Evolutionary conservation across 2,329 filamentous ascomycete genomes (phyloP).

Genomic region (Trichophyton simii): DNA sequence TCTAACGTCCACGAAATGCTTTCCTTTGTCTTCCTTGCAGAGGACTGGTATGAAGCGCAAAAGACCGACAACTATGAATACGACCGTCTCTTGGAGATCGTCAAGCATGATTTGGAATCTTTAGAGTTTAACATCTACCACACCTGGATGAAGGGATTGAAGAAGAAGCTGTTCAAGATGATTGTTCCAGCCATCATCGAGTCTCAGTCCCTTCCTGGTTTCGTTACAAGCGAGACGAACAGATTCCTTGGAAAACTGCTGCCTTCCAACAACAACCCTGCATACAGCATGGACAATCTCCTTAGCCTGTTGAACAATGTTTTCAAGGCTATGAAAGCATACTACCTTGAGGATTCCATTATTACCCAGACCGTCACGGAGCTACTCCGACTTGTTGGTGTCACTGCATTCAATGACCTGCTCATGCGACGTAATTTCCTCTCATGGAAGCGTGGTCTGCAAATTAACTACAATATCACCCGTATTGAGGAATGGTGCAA

Average conservation of each 20-base stretch:
- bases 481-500: slow-evolving; percentile 99
- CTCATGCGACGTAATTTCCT: slow-evolving; percentile 97
- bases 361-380: slow-evolving; percentile 93
- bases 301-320: slow-evolving; percentile 92
- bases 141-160: slow-evolving; percentile 99
- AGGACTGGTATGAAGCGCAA: slow-evolving; percentile 98
- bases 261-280: slow-evolving; percentile 75
- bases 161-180: slow-evolving; percentile 99
- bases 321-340: slow-evolving; percentile 97
- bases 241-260: slow-evolving; percentile 95
- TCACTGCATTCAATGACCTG: slow-evolving; percentile 96
- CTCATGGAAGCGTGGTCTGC: slow-evolving; percentile 95
- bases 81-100: slow-evolving; percentile 90
- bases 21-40: slow-evolving; percentile 95
- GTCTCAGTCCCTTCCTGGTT: slow-evolving; percentile 92
- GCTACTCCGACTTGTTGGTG: slow-evolving; percentile 80
- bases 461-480: slow-evolving; percentile 99
- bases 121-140: slow-evolving; percentile 99
- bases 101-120: slow-evolving; percentile 97
- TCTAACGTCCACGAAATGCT: slow-evolving; percentile 99
- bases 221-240: slow-evolving; percentile 97
- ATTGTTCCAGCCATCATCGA: slow-evolving; percentile 98
- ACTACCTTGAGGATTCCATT: slow-evolving; percentile 92
- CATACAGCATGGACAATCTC: slow-evolving; percentile 99
- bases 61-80: slow-evolving; percentile 99